These are phyloP conservation scores for Venustampulla echinocandica DNA, from an alignment of 495 filamentous ascomycete genomes.

Conservation along the genomic window DNA sequence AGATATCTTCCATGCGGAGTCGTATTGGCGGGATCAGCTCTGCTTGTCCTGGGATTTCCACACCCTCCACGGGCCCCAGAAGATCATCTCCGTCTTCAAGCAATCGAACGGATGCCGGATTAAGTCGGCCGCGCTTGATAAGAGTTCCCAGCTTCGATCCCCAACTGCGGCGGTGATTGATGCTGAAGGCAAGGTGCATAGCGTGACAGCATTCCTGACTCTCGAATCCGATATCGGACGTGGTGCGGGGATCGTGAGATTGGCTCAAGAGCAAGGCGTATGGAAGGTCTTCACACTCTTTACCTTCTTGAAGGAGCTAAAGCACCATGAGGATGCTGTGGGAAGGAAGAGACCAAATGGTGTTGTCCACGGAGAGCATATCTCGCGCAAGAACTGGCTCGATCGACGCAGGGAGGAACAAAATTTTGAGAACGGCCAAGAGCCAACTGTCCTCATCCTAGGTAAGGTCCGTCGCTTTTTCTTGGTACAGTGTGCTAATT, in stretches of 20 bases:
- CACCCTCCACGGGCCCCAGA: slow-evolving; percentile 38
- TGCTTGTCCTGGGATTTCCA: slow-evolving; percentile 47
- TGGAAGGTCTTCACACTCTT: slow-evolving; percentile 53
- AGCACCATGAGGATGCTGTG: slow-evolving; percentile 39
- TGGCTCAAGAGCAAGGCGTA: slow-evolving; percentile 37
- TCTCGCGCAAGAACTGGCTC: slow-evolving; percentile 43
- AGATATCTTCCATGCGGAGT: slow-evolving; percentile 43
- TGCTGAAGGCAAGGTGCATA: slow-evolving; percentile 24
- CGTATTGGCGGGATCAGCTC: slow-evolving; percentile 51
- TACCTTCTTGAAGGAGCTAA: slow-evolving; percentile 44
- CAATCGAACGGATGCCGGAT: slow-evolving; percentile 17
- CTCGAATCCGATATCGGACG: slow-evolving; percentile 36
- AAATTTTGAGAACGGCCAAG: slow-evolving; percentile 42
- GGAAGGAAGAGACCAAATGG: slow-evolving; percentile 37
- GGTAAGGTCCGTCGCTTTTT: slow-evolving; percentile 27
- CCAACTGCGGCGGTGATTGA: slow-evolving; percentile 40
- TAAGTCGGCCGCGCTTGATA: slow-evolving; percentile 35
- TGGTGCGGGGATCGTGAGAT: slow-evolving; percentile 43
- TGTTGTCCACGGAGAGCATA: slow-evolving; percentile 25
- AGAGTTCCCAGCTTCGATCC: slow-evolving; percentile 32
- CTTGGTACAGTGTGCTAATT: slow-evolving; percentile 2
- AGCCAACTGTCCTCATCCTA: slow-evolving; percentile 53
- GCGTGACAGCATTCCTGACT: slow-evolving; percentile 17
- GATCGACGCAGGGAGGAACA: slow-evolving; percentile 43
- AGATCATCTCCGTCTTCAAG: slow-evolving; percentile 35